phyloP scores from a whole-genome alignment of 768 basidiomycete species.

The Hygrophorus russula region DNA sequence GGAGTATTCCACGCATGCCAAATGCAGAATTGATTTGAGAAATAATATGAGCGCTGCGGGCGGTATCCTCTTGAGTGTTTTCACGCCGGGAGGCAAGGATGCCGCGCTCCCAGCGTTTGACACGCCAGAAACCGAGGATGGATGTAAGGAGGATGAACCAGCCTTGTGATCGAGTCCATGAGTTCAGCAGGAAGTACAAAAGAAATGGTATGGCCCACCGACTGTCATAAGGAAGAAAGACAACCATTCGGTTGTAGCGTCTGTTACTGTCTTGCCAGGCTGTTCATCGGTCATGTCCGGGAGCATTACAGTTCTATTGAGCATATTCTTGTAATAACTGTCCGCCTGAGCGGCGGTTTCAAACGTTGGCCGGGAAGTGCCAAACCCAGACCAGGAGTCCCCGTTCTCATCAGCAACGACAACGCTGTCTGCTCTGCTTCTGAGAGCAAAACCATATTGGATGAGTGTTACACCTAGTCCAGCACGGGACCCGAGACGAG shows the following conservation, averaged over 20 bases:
- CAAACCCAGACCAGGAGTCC: constrained; percentile 9
- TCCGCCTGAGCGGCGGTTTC: constrained; percentile 33
- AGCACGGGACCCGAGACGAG: constrained; percentile 85
- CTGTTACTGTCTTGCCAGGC: constrained; percentile 27
- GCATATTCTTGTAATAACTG: constrained; percentile 24
- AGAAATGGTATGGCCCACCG: constrained; percentile 29
- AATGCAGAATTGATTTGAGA: constrained; percentile 29
- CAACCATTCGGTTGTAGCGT: constrained; percentile 85
- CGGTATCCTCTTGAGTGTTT: constrained; percentile 13
- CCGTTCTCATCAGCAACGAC: constrained; percentile 22
- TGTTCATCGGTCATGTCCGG: constrained; percentile 5
- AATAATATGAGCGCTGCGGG: constrained; percentile 14
- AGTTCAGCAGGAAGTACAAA: too few species aligned
- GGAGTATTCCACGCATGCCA: constrained; percentile 28
- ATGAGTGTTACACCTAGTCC: constrained; percentile 95
- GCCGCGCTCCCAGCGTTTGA: constrained; percentile 80
- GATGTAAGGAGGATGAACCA: constrained; percentile 69
- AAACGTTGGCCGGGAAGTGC: constrained; percentile 26
- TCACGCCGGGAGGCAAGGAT: constrained; percentile 50
- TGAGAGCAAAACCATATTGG: constrained; percentile 83
- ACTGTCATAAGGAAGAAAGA: constrained; percentile 92
- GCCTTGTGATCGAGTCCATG: constrained; percentile 10
- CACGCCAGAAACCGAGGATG: constrained; percentile 82
- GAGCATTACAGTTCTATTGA: constrained; percentile 7
- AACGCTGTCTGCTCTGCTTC: constrained; percentile 32